Percentiles rank a stretch among this genome's conserved stretches.
Conservation (phyloP, 2,329 filamentous ascomycete genomes). For the Colletotrichum orchidophilum region DNA sequence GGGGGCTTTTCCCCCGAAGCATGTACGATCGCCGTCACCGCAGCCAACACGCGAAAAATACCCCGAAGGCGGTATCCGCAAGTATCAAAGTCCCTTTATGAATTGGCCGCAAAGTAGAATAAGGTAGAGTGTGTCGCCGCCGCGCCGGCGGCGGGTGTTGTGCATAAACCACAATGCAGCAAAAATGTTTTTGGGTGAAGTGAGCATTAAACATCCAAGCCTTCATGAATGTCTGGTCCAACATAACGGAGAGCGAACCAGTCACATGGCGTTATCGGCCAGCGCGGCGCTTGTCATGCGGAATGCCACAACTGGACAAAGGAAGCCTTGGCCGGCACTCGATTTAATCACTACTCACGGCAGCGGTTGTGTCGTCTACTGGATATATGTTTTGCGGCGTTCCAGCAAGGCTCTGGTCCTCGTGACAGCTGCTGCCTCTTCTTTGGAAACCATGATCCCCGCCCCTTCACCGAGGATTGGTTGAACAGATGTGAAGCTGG, state of each 20-base stretch:
- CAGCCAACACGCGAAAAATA: constrained; percentile 10
- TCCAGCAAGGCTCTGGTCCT: constrained; percentile 19
- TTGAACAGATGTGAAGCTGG: not conserved
- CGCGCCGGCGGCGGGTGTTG: not conserved
- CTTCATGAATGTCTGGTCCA: not conserved
- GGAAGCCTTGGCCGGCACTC: not conserved
- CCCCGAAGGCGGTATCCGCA: not conserved
- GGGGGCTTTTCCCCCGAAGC: constrained; percentile 4
- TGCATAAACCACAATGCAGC: not conserved
- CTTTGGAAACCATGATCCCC: constrained; percentile 17
- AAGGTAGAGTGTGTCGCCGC: not conserved
- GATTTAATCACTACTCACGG: not conserved
- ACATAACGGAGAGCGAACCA: not conserved
- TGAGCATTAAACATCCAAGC: constrained; percentile 1
- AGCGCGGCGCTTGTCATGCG: constrained; percentile 17
- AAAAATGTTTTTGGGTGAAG: constrained; percentile 6
- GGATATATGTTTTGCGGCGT: not conserved
- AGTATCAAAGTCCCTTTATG: not conserved
- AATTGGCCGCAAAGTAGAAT: not conserved
- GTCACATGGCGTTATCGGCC: not conserved
- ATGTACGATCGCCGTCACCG: constrained; percentile 19
- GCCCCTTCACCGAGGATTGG: constrained; percentile 24
- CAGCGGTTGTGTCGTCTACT: not conserved
- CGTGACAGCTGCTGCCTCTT: constrained; percentile 16
- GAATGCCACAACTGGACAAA: constrained; percentile 18